Base-by-base conservation (phyloP, 176 grass and related monocot species). In the Elaeis guineensis region DNA sequence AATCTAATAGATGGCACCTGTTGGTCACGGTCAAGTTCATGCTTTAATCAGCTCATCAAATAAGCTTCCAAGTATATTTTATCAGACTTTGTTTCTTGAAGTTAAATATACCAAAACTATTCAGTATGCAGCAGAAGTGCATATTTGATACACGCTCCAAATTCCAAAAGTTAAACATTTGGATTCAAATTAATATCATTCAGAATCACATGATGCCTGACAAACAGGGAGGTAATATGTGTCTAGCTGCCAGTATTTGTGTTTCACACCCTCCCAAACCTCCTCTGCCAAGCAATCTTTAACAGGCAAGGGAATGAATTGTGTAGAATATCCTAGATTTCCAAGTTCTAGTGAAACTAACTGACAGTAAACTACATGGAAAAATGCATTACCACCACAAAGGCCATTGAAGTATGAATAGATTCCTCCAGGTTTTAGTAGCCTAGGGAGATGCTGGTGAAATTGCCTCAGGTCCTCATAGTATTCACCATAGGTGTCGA, bases 341-440 rank as follows among this genome's bases (percentile, higher is more conserved):
- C 67, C 69, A 21, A 86, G 73, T 78, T 92, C 93, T 29, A 98
- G 17, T 0, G 84, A 80, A 22, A 89, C 82, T 21, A 98, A 65
- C 67, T 92, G 87, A 51, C 84, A 98, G 52, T 89, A 92, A 61
- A 92, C 93, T 9, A 65, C 64, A 58, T 92, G 87, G 71, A 98
- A 98, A 73, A 98, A 98, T 0, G 93, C 93, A 17, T 92, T 92
- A 63, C 89, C 87, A 5, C 93, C 93, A 15, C 93, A 98, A 15
- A 98, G 73, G 1, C 93, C 93, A 17, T 92, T 98, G 76, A 92
- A 98, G 72, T 98, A 92, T 19, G 93, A 98, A 72, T 92, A 89
- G 17, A 98, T 76, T 12, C 93, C 93, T 49, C 67, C 84, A 12
- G 81, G 69, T 11, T 80, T 98, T 64, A 98, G 71, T 7, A 92